These are phyloP conservation scores for Suillus decipiens DNA, from an alignment of 768 basidiomycete genomes.

Conservation along the genomic window DNA sequence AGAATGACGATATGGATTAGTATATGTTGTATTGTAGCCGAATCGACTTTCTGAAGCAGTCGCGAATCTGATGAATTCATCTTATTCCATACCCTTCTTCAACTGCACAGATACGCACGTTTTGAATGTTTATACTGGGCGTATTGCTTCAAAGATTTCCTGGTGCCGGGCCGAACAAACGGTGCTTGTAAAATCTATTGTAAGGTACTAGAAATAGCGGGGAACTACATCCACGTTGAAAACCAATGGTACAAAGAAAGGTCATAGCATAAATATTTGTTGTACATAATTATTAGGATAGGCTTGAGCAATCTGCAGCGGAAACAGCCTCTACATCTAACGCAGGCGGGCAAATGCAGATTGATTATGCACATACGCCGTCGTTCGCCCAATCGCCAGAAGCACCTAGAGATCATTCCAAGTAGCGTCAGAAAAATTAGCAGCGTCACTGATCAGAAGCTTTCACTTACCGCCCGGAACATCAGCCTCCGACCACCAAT, in stretches of 20 bases:
- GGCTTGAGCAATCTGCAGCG: not conserved
- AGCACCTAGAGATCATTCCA: conserved; percentile 12
- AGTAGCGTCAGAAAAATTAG: not conserved
- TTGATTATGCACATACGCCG: conserved; percentile 27
- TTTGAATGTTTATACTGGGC: not conserved
- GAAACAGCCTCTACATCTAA: not conserved
- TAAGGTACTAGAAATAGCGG: not conserved
- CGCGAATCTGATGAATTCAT: too few species aligned
- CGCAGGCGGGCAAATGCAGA: not conserved
- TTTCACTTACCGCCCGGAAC: conserved; percentile 33
- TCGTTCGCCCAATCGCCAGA: conserved; percentile 37
- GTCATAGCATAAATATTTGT: not conserved
- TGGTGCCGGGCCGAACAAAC: not conserved
- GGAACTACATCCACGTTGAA: not conserved
- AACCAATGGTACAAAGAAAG: not conserved
- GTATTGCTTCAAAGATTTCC: not conserved
- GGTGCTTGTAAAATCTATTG: not conserved
- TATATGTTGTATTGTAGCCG: too few species aligned
- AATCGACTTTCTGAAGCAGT: too few species aligned
- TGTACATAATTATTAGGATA: not conserved
- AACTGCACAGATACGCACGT: too few species aligned
- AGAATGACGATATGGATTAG: too few species aligned
- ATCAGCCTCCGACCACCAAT: conserved; percentile 50
- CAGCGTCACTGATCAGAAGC: conserved; percentile 9
- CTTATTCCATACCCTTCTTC: too few species aligned